These are phyloP conservation scores for Huntiella savannae DNA, from an alignment of 2,329 filamentous ascomycete genomes.

Conservation along the genomic window DNA sequence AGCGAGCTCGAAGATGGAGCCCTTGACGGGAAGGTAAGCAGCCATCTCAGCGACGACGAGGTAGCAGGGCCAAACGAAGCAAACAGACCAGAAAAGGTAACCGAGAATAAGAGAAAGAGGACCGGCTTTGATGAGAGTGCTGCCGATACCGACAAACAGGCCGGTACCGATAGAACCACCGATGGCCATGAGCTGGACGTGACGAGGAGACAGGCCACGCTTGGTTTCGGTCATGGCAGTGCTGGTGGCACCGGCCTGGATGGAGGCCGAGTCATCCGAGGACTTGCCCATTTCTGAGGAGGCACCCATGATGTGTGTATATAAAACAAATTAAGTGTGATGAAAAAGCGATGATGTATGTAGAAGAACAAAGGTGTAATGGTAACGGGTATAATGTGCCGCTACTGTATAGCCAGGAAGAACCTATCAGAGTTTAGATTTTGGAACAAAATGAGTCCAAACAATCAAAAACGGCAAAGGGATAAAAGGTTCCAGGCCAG, in stretches of 20 bases:
- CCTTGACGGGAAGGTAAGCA: slow-evolving; percentile 33
- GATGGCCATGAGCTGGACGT: slow-evolving; percentile 31
- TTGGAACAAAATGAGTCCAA: background rate
- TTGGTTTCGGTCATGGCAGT: slow-evolving; percentile 7
- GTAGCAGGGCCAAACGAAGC: slow-evolving; percentile 25
- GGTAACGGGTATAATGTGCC: too few relatives aligned
- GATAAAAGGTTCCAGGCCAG: background rate
- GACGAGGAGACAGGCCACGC: slow-evolving; percentile 16
- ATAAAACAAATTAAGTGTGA: background rate
- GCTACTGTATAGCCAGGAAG: too few relatives aligned
- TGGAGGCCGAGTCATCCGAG: slow-evolving; percentile 1
- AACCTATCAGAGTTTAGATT: too few relatives aligned
- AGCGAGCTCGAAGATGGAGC: slow-evolving; percentile 35
- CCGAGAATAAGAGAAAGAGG: slow-evolving; percentile 26
- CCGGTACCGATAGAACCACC: slow-evolving; percentile 28
- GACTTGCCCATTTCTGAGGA: slow-evolving; percentile 11
- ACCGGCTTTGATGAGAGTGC: slow-evolving; percentile 23
- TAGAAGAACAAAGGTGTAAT: background rate
- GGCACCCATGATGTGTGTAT: slow-evolving; percentile 2
- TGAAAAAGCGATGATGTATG: background rate
- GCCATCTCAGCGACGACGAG: slow-evolving; percentile 37
- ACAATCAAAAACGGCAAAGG: background rate
- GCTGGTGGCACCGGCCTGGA: slow-evolving; percentile 4
- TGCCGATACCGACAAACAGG: slow-evolving; percentile 27
- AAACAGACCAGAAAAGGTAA: slow-evolving; percentile 25